These are phyloP conservation scores for Akebia trifoliata DNA, from an alignment of 164 flowering plant species.

Conservation along the genomic window DNA sequence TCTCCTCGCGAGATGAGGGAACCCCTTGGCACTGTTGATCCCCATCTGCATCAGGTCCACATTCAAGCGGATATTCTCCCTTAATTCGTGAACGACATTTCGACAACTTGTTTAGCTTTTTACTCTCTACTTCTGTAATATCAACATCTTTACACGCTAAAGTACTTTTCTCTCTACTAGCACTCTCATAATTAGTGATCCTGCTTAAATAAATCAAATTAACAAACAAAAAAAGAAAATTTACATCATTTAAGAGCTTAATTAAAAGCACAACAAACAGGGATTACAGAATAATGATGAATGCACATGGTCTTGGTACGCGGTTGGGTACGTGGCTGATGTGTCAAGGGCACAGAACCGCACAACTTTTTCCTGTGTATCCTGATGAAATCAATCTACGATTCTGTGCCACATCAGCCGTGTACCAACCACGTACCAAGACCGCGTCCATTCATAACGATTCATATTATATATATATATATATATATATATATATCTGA, in stretches of 20 bases:
- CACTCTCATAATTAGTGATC: conserved; percentile 34
- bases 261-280: neutral
- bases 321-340: too few species aligned
- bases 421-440: too few species aligned
- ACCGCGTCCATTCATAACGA: too few species aligned
- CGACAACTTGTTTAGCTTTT: conserved; percentile 36
- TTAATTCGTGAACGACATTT: conserved; percentile 54
- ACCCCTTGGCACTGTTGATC: conserved; percentile 69
- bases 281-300: too few species aligned
- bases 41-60: conserved; percentile 60
- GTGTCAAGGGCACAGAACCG: too few species aligned
- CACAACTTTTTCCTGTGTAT: too few species aligned
- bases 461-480: too few species aligned
- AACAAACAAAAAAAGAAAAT: neutral
- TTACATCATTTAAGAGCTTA: neutral
- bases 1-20: conserved; percentile 73
- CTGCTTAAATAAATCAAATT: conserved; percentile 18
- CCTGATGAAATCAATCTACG: too few species aligned
- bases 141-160: conserved; percentile 41
- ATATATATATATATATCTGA: too few species aligned
- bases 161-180: conserved; percentile 31
- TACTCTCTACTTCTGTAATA: conserved; percentile 40
- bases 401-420: too few species aligned
- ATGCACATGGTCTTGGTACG: too few species aligned
- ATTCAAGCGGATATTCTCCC: conserved; percentile 48